Evolutionary conservation across 805 yeast species (phyloP), one percentile per base, ranked within the genome.

Genomic region (Sungouiella blattae): DNA sequence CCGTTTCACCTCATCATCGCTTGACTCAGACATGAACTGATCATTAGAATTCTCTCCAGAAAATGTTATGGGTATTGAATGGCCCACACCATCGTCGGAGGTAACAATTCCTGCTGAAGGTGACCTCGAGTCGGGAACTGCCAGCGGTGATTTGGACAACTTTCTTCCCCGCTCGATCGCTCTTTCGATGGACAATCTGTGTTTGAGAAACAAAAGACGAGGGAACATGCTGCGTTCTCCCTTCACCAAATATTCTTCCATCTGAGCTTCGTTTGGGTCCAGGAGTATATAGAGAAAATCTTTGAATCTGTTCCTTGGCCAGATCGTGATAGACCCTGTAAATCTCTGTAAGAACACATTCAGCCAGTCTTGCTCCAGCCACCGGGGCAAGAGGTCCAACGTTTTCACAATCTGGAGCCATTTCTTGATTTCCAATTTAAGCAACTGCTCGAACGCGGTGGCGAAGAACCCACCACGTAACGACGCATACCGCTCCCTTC

Each of bases 321-420:
- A 84, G 14, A 84, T 67, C 0, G 93, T 85, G 8, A 84, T 78
- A 0, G 85, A 71, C 1, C 94, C 94, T 30, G 80, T 75, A 51
- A 85, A 84, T 39, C 72, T 64, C 60, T 84, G 94, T 18, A 85
- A 60, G 72, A 85, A 84, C 12, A 84, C 71, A 49, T 75, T 78
- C 44, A 86, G 80, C 91, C 91, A 85, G 57, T 84, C 93, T 55
- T 80, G 87, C 47, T 81, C 82, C 64, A 80, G 58, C 28, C 83
- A 55, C 40, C 74, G 73, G 2, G 94, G 94, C 30, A 83, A 62
- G 16, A 84, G 61, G 40, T 83, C 87, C 33, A 84, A 66, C 11
- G 76, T 71, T 32, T 79, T 76, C 27, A 82, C 68, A 45, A 84
- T 67, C 47, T 80, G 78, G 30, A 84, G 56, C 87, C 93, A 84